phyloP scores from a whole-genome alignment of 1,284 basidiomycete genomes.

The Ganoderma lucidum region DNA sequence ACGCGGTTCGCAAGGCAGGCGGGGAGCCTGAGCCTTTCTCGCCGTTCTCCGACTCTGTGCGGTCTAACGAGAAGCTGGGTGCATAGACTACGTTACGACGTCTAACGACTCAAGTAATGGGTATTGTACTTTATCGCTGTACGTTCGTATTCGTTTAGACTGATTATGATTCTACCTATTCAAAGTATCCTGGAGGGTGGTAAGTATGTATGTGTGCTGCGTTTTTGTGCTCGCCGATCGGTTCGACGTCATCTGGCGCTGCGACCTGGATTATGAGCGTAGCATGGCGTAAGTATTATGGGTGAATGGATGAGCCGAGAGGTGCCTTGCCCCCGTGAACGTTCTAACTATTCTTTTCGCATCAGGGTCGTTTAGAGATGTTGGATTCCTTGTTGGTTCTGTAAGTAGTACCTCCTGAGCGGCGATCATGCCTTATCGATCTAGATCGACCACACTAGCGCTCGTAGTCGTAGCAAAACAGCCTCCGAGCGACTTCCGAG shows the following conservation, averaged over 20 bases:
- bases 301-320: background rate
- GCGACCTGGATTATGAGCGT: background rate
- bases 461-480: background rate
- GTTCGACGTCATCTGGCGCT: background rate
- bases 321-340: background rate
- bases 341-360: background rate
- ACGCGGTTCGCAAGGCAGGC: slow-evolving; percentile 20
- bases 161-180: background rate
- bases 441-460: background rate
- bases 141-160: background rate
- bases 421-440: background rate
- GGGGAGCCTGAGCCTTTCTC: slow-evolving; percentile 10
- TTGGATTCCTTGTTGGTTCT: background rate
- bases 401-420: background rate
- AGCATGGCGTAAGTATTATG: no score
- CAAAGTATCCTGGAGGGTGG: background rate
- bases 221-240: background rate
- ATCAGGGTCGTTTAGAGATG: background rate
- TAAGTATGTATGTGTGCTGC: background rate
- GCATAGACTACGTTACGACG: slow-evolving; percentile 9
- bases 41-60: slow-evolving; percentile 9
- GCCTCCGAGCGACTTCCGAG: background rate
- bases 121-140: background rate
- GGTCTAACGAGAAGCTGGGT: slow-evolving; percentile 24
- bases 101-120: background rate